Evolutionary conservation across 2,329 filamentous ascomycete species (phyloP).

Genomic region (Ambrosiella xylebori): DNA sequence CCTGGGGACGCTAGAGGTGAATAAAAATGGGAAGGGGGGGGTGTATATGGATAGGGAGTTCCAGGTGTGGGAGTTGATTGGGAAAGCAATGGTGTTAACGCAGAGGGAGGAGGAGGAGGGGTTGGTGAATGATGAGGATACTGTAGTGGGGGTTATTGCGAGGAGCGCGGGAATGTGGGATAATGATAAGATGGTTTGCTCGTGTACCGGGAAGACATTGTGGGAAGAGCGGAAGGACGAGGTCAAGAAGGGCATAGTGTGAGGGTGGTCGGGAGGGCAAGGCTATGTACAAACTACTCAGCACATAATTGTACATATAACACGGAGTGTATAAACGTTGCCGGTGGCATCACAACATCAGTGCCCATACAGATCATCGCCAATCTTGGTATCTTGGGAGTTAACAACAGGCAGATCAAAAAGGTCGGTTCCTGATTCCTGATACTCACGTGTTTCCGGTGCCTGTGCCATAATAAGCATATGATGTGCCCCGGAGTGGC

Average conservation of each 20-base stretch:
- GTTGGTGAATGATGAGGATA: slow-evolving; percentile 62
- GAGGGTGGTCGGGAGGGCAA: slow-evolving; percentile 19
- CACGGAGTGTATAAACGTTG: not conserved
- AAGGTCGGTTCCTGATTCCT: not conserved
- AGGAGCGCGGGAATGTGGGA: slow-evolving; percentile 97
- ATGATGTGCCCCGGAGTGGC: not conserved
- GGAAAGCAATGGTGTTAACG: slow-evolving; percentile 76
- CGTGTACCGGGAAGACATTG: slow-evolving; percentile 91
- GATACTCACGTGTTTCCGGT: not conserved
- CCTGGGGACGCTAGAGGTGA: slow-evolving; percentile 62
- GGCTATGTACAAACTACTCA: not conserved
- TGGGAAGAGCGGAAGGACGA: slow-evolving; percentile 95
- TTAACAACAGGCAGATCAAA: not conserved
- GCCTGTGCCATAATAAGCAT: not conserved
- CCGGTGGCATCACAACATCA: not conserved
- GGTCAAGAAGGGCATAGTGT: slow-evolving; percentile 78
- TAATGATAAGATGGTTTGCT: slow-evolving; percentile 96
- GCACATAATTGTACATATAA: not conserved
- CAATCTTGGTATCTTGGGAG: not conserved
- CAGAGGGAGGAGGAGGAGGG: slow-evolving; percentile 34
- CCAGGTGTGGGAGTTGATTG: slow-evolving; percentile 91
- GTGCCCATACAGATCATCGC: not conserved
- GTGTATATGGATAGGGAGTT: slow-evolving; percentile 69
- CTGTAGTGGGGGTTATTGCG: slow-evolving; percentile 82
- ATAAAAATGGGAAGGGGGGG: slow-evolving; percentile 55